phyloP scores from a whole-genome alignment of 2,329 filamentous ascomycete genomes.

The Clonostachys rosea region DNA sequence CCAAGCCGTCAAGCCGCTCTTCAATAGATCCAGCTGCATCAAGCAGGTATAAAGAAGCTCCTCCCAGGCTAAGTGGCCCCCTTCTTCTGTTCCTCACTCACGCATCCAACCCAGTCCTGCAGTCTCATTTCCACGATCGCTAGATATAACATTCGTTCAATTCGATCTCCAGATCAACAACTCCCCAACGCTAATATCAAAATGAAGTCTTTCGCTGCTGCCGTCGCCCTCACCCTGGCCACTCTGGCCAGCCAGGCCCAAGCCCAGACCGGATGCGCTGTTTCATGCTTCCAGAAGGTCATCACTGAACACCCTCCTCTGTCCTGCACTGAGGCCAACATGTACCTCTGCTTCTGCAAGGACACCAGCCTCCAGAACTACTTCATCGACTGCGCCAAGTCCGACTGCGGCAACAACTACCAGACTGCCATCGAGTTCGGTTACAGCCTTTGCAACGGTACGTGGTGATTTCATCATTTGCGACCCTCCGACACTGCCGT shows the following conservation, averaged over 20 bases:
- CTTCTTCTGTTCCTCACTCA: too few relatives aligned
- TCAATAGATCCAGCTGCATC: too few relatives aligned
- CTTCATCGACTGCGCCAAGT: constrained; percentile 14
- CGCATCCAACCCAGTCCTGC: too few relatives aligned
- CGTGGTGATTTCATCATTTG: neutral
- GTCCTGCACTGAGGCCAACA: constrained; percentile 18
- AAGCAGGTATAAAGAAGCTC: too few relatives aligned
- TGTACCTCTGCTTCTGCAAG: constrained; percentile 22
- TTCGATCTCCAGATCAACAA: too few relatives aligned
- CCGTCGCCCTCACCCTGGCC: constrained; percentile 3
- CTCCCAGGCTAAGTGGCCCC: too few relatives aligned
- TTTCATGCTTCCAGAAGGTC: constrained; percentile 14
- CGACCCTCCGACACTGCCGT: neutral
- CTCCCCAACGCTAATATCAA: too few relatives aligned
- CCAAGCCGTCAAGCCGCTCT: too few relatives aligned
- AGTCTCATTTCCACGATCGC: too few relatives aligned
- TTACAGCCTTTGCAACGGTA: constrained; percentile 21
- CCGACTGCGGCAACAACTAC: constrained; percentile 5
- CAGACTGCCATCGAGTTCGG: constrained; percentile 11
- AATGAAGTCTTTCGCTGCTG: neutral
- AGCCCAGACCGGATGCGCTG: constrained; percentile 6
- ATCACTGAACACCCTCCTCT: constrained; percentile 17
- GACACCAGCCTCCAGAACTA: constrained; percentile 11
- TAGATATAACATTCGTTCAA: too few relatives aligned
- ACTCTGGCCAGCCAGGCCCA: constrained; percentile 5